Conservation (phyloP, 140 eudicot genomes). For the Oenanthe javanica region DNA sequence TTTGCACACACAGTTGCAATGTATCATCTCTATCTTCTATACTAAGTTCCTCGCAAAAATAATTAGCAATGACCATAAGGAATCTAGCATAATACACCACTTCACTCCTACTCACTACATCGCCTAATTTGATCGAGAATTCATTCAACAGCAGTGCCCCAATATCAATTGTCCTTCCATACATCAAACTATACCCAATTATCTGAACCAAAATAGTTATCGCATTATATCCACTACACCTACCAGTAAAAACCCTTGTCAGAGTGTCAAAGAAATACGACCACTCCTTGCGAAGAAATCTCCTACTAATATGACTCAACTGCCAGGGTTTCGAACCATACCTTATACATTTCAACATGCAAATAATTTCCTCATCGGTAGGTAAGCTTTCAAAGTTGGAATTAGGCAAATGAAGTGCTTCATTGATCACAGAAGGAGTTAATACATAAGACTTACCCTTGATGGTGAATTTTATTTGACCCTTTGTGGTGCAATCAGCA, state of each 20-base stretch:
- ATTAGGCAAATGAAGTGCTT: neutral
- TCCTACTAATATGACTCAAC: neutral
- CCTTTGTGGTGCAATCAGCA: neutral
- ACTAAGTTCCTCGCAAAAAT: neutral
- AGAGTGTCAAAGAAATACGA: conserved; percentile 4
- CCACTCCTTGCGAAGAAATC: neutral
- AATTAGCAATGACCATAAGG: conserved; percentile 1
- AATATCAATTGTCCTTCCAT: neutral
- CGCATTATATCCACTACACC: neutral
- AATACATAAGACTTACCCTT: neutral
- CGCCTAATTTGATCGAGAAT: neutral
- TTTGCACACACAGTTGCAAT: neutral
- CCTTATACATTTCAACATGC: neutral
- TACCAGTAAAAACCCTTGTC: neutral
- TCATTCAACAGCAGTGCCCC: neutral
- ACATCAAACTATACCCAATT: neutral
- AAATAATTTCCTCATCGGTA: neutral
- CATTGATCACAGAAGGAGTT: neutral
- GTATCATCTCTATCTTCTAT: neutral
- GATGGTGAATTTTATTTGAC: neutral
- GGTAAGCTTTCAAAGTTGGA: neutral
- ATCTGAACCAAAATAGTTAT: neutral
- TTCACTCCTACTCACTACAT: neutral
- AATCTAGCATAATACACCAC: conserved; percentile 5
- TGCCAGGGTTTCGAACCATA: neutral